A percentile compares a stretch with the other conserved stretches of the same genome.
These are phyloP conservation scores for Aspergillus nanangensis DNA, from an alignment of 495 filamentous ascomycete species.

Conservation along the genomic window DNA sequence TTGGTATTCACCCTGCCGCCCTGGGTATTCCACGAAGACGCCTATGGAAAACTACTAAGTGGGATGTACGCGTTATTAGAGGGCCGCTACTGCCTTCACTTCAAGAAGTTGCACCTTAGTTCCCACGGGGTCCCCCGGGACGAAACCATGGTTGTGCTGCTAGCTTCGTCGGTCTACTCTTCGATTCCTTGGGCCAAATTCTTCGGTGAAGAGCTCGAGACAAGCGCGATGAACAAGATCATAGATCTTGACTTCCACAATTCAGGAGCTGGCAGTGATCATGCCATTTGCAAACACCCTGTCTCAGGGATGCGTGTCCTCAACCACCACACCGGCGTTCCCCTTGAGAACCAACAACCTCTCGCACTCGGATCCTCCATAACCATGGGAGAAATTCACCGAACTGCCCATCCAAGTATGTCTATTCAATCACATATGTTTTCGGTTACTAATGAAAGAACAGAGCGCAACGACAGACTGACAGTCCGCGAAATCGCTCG, in stretches of 20 bases:
- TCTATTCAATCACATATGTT: neutral
- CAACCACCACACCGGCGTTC: neutral
- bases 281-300: neutral
- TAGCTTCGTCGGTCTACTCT: neutral
- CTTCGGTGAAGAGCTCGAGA: neutral
- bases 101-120: neutral
- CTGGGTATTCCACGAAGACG: neutral
- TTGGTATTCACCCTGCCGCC: neutral
- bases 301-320: neutral
- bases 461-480: constrained; percentile 2
- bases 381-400: neutral
- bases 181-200: neutral
- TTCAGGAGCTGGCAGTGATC: neutral
- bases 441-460: neutral
- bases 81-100: neutral
- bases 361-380: neutral
- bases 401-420: neutral
- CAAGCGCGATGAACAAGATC: neutral
- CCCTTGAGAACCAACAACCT: neutral
- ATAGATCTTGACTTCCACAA: neutral
- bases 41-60: neutral
- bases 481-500: constrained; percentile 6
- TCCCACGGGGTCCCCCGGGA: neutral
- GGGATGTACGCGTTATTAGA: neutral
- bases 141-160: neutral